Evolutionary conservation across 2,329 filamentous ascomycete genomes (phyloP).

Genomic region (Cercospora sojina): DNA sequence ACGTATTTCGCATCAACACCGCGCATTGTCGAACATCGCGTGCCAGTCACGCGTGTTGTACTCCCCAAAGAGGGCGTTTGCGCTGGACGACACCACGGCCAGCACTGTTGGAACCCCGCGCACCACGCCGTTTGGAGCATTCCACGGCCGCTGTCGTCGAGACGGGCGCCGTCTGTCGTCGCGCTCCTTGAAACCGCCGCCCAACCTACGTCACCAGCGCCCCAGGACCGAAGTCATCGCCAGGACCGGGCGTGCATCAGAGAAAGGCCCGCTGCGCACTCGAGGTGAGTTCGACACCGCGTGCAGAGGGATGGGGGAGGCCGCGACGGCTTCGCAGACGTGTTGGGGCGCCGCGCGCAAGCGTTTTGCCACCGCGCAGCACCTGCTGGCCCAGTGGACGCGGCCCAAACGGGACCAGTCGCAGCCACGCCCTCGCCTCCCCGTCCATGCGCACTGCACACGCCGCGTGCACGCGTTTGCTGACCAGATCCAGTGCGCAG

Average conservation of each 20-base stretch:
- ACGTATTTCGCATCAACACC: slow-evolving; percentile 10
- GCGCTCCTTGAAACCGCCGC: slow-evolving; percentile 6
- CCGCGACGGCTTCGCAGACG: neutral
- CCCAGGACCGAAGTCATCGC: neutral
- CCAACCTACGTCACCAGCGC: slow-evolving; percentile 11
- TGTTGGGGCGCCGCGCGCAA: neutral
- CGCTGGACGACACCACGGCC: neutral
- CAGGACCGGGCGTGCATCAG: slow-evolving; percentile 3
- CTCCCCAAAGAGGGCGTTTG: slow-evolving; percentile 6
- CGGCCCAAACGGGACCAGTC: neutral
- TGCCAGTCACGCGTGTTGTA: slow-evolving; percentile 14
- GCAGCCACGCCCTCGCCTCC: neutral
- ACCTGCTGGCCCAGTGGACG: slow-evolving; percentile 7
- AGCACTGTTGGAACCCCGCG: neutral
- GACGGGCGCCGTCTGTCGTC: neutral
- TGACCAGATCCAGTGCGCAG: neutral
- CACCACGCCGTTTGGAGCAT: neutral
- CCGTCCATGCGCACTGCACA: neutral
- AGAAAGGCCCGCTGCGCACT: neutral
- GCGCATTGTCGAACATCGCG: slow-evolving; percentile 10
- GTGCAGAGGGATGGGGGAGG: neutral
- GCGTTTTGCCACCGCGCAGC: slow-evolving; percentile 10
- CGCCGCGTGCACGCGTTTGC: neutral
- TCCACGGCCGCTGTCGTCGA: neutral
- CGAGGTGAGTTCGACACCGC: slow-evolving; percentile 5